Evolutionary conservation across 306 rosid genomes (phyloP).

Genomic region (Styphnolobium japonicum): DNA sequence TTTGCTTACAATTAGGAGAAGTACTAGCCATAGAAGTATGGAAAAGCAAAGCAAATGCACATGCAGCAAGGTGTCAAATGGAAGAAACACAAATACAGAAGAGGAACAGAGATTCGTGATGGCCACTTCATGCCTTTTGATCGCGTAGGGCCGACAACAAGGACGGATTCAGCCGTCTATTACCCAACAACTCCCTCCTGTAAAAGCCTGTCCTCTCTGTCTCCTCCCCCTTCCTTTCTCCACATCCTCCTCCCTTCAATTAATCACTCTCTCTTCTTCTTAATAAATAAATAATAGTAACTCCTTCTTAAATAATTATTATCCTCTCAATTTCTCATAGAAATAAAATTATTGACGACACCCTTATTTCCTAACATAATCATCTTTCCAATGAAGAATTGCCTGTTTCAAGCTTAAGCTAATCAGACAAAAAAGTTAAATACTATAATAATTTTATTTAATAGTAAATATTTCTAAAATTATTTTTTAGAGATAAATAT

Average conservation of each 20-base stretch:
- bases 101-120: slow-evolving; percentile 43
- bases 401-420: slow-evolving; percentile 15
- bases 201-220: slow-evolving; percentile 59
- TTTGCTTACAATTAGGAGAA: not conserved
- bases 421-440: no score
- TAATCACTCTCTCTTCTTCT: not conserved
- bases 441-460: no score
- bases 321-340: not conserved
- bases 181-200: slow-evolving; percentile 48
- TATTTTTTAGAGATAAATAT: no score
- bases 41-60: not conserved
- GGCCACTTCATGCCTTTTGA: slow-evolving; percentile 36
- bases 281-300: not conserved
- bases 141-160: slow-evolving; percentile 59
- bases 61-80: slow-evolving; percentile 9
- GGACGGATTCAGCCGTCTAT: slow-evolving; percentile 67
- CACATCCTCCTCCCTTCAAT: not conserved
- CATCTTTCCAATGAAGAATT: not conserved
- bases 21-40: not conserved
- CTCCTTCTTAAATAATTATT: not conserved
- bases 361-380: slow-evolving; percentile 24
- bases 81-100: slow-evolving; percentile 11
- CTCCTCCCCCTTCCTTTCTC: not conserved
- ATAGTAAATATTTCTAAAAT: no score
- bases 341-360: slow-evolving; percentile 1